Evolutionary conservation across 805 yeast genomes (phyloP).

Genomic region (Wickerhamiella kurtzmanii): DNA sequence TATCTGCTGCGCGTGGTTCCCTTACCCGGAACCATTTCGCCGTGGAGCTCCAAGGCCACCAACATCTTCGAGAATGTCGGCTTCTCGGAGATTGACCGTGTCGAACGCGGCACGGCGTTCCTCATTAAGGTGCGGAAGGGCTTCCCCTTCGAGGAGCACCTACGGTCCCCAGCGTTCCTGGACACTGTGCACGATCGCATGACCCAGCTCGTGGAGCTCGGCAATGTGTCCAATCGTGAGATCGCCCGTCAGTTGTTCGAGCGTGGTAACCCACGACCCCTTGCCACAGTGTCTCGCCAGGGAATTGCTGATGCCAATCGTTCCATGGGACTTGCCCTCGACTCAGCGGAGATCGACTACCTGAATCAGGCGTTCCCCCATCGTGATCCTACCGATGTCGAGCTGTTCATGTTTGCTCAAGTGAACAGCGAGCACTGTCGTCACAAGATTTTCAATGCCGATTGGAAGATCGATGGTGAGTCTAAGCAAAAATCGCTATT

Average conservation of each 20-base stretch:
- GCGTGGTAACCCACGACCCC: conserved; percentile 68
- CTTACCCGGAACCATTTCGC: conserved; percentile 91
- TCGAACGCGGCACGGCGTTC: conserved; percentile 82
- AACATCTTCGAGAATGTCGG: conserved; percentile 87
- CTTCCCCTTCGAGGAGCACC: conserved; percentile 46
- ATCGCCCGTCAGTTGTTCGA: conserved; percentile 39
- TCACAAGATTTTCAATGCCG: conserved; percentile 96
- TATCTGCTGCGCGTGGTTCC: conserved; percentile 70
- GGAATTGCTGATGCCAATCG: conserved; percentile 66
- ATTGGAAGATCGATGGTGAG: conserved; percentile 87
- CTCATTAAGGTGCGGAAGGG: conserved; percentile 59
- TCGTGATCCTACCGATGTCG: conserved; percentile 95
- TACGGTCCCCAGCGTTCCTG: conserved; percentile 43
- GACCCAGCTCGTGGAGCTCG: conserved; percentile 56
- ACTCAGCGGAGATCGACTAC: conserved; percentile 84
- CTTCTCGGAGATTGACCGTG: conserved; percentile 56
- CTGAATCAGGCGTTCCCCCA: conserved; percentile 69
- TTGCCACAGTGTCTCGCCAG: conserved; percentile 42
- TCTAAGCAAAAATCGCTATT: conserved; percentile 63
- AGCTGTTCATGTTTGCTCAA: conserved; percentile 97
- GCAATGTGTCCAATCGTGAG: conserved; percentile 53
- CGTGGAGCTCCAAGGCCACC: conserved; percentile 98
- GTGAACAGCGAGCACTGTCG: conserved; percentile 99
- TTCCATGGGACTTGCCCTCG: conserved; percentile 84
- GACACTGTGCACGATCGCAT: conserved; percentile 78